Evolutionary conservation across 805 yeast species (phyloP).

Genomic region (Lipomyces kockii): DNA sequence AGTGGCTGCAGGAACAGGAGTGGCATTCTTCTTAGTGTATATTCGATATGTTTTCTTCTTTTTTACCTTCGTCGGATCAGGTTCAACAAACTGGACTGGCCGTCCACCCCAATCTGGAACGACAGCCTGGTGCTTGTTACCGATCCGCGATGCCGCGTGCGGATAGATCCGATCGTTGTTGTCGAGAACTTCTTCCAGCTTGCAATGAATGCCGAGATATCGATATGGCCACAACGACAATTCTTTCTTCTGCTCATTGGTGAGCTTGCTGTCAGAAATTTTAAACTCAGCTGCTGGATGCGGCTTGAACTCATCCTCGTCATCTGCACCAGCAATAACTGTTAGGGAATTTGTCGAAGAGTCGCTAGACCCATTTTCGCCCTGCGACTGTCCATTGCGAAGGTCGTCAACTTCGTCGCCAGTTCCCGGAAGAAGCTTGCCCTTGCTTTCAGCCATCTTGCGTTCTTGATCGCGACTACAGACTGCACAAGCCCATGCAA

Average conservation of each 20-base stretch:
- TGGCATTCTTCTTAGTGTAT: slow-evolving; percentile 10
- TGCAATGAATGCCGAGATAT: slow-evolving; percentile 75
- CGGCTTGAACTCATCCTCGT: slow-evolving; percentile 20
- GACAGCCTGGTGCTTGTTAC: slow-evolving; percentile 65
- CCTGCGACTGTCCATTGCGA: slow-evolving; percentile 4
- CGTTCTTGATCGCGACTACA: slow-evolving; percentile 68
- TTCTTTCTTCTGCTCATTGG: slow-evolving; percentile 42
- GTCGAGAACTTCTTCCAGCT: slow-evolving; percentile 77
- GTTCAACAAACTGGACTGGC: slow-evolving; percentile 57
- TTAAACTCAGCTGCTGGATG: slow-evolving; percentile 39
- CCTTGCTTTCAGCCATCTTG: slow-evolving; percentile 48
- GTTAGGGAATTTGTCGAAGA: neutral
- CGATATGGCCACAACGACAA: slow-evolving; percentile 68
- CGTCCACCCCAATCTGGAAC: slow-evolving; percentile 69
- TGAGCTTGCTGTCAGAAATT: slow-evolving; percentile 33
- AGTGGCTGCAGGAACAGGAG: slow-evolving; percentile 1
- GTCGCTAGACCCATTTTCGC: slow-evolving; percentile 7
- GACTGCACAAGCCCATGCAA: slow-evolving; percentile 85
- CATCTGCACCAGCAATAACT: slow-evolving; percentile 10
- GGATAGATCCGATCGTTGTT: slow-evolving; percentile 79
- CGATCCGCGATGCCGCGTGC: slow-evolving; percentile 75
- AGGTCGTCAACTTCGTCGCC: slow-evolving; percentile 18
- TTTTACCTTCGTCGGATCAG: slow-evolving; percentile 39
- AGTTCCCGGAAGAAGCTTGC: slow-evolving; percentile 35
- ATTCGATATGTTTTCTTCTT: slow-evolving; percentile 40